Evolutionary conservation across 2,329 filamentous ascomycete genomes (phyloP).

Genomic region (Neospermospora avenae): DNA sequence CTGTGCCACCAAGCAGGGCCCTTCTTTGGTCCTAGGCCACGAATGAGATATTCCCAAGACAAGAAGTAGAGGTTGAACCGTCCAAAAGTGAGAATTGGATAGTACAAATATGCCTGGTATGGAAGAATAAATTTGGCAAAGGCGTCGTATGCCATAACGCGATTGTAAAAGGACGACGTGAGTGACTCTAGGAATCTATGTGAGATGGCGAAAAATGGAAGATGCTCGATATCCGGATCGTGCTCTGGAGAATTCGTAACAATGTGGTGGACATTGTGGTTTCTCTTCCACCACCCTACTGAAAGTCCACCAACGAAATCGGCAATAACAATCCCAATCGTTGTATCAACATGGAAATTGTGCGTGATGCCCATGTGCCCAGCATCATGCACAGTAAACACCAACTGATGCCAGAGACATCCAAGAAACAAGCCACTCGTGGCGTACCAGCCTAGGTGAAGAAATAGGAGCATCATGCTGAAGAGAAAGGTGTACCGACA

Average conservation of each 20-base stretch:
- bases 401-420: slow-evolving; percentile 87
- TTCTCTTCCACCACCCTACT: slow-evolving; percentile 95
- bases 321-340: slow-evolving; percentile 86
- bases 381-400: slow-evolving; percentile 91
- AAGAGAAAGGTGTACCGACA: slow-evolving; percentile 70
- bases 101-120: slow-evolving; percentile 81
- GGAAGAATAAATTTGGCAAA: slow-evolving; percentile 67
- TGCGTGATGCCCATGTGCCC: slow-evolving; percentile 98
- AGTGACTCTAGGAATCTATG: slow-evolving; percentile 74
- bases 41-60: slow-evolving; percentile 74
- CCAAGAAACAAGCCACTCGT: slow-evolving; percentile 74
- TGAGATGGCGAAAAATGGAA: slow-evolving; percentile 84
- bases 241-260: slow-evolving; percentile 94
- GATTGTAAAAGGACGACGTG: slow-evolving; percentile 79
- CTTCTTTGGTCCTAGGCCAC: slow-evolving; percentile 66
- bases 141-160: slow-evolving; percentile 72
- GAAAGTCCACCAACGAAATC: slow-evolving; percentile 88
- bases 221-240: slow-evolving; percentile 90
- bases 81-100: slow-evolving; percentile 74
- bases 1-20: slow-evolving; percentile 81
- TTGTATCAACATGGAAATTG: slow-evolving; percentile 75
- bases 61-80: slow-evolving; percentile 85
- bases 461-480: slow-evolving; percentile 55
- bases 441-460: slow-evolving; percentile 63
- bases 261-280: slow-evolving; percentile 95